Evolutionary conservation across 1,139 yeast species (phyloP).

Genomic region (Candida sanyaensis): DNA sequence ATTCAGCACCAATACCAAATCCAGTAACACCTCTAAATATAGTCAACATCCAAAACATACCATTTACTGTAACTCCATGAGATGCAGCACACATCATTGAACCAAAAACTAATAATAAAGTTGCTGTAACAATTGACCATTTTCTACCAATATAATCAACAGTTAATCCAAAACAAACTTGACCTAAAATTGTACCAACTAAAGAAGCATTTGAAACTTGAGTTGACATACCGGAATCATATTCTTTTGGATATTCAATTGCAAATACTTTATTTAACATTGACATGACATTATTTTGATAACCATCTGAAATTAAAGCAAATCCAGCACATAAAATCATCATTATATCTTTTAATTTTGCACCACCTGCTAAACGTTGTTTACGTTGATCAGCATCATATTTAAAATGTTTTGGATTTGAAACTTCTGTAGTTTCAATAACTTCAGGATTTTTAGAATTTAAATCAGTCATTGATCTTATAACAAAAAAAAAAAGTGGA

Average conservation of each 20-base stretch:
- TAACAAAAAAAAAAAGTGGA: no score
- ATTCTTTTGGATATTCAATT: constrained; percentile 29
- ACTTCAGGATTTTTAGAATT: constrained; percentile 5
- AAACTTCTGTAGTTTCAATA: constrained; percentile 8
- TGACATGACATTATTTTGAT: constrained; percentile 52
- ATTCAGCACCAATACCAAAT: constrained; percentile 78
- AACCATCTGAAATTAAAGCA: constrained; percentile 55
- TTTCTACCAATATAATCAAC: constrained; percentile 51
- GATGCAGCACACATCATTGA: constrained; percentile 52
- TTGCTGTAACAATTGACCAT: constrained; percentile 48
- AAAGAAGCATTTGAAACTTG: constrained; percentile 51
- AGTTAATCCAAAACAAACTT: constrained; percentile 44
- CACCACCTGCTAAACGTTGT: constrained; percentile 31
- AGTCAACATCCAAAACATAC: constrained; percentile 71
- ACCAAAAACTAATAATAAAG: constrained; percentile 45
- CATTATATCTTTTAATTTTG: constrained; percentile 31
- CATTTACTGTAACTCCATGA: constrained; percentile 42
- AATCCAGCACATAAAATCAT: constrained; percentile 49
- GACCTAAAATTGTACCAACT: constrained; percentile 53
- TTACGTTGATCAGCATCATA: constrained; percentile 38
- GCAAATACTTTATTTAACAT: constrained; percentile 45
- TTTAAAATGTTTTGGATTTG: constrained; percentile 20
- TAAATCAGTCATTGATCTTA: constrained; percentile 5
- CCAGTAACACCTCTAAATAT: constrained; percentile 71
- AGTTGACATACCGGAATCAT: constrained; percentile 41